Conservation (phyloP, 2,329 filamentous ascomycete genomes). For the Xylariaceae sp. region DNA sequence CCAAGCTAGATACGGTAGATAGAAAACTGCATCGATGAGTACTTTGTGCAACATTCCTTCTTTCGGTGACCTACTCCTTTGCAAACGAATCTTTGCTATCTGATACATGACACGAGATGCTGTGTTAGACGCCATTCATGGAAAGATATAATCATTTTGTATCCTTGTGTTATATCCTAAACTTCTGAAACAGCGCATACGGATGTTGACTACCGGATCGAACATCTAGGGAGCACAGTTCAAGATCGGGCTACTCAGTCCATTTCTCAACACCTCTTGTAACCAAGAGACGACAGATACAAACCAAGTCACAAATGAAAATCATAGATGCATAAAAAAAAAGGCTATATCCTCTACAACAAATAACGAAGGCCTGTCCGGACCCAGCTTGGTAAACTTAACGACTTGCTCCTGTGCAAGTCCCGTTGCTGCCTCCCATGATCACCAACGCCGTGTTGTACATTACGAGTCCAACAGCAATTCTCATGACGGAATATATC, state of each 20-base stretch:
- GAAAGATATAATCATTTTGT: too few species aligned
- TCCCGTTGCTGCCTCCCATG: not conserved
- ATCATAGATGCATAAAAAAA: not conserved
- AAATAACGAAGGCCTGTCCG: not conserved
- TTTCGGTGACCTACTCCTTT: too few species aligned
- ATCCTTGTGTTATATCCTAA: too few species aligned
- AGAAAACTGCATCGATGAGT: not conserved
- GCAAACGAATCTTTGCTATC: too few species aligned
- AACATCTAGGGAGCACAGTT: too few species aligned
- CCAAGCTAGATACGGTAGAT: not conserved
- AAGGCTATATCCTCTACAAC: not conserved
- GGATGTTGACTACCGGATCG: too few species aligned
- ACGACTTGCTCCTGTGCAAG: not conserved
- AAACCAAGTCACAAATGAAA: not conserved
- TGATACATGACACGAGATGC: too few species aligned
- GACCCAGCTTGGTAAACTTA: too few species aligned
- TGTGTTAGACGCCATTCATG: too few species aligned
- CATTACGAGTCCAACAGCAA: not conserved
- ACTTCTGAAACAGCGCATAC: too few species aligned
- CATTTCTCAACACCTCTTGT: too few species aligned
- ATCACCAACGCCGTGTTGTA: conserved; percentile 11
- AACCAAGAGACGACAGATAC: too few species aligned
- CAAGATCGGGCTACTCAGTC: not conserved
- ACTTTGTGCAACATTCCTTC: not conserved
- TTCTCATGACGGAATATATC: not conserved